phyloP scores from a whole-genome alignment of 164 flowering plant species.

The Saururus chinensis region DNA sequence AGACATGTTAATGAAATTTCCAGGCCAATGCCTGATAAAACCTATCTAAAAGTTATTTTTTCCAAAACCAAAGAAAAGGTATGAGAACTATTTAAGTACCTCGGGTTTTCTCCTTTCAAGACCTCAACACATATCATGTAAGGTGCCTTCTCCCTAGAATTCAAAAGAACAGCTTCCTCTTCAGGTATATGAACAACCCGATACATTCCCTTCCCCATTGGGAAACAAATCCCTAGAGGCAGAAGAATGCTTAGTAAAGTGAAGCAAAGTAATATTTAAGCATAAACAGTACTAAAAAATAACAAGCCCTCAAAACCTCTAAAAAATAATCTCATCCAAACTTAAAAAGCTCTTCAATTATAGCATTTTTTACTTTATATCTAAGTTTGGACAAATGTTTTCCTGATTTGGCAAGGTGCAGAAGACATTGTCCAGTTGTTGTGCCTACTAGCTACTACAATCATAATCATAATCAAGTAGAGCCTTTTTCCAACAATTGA shows the following conservation, averaged over 20 bases:
- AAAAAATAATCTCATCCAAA: not conserved
- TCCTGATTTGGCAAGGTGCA: not conserved
- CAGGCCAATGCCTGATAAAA: not conserved
- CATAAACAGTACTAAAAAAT: not conserved
- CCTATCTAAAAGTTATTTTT: not conserved
- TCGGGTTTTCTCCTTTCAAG: slow-evolving; percentile 69
- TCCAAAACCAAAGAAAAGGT: not conserved
- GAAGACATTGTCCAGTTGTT: not conserved
- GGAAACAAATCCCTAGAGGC: slow-evolving; percentile 76
- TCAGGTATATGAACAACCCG: slow-evolving; percentile 93
- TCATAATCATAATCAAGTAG: too few relatives aligned
- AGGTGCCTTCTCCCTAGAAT: slow-evolving; percentile 99
- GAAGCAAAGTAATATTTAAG: not conserved
- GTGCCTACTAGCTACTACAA: not conserved
- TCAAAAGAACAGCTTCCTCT: slow-evolving; percentile 93
- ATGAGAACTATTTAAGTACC: slow-evolving; percentile 28
- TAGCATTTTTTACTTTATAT: not conserved
- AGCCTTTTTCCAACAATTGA: too few relatives aligned
- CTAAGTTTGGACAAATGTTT: not conserved
- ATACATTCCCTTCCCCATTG: slow-evolving; percentile 92
- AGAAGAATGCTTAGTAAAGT: not conserved
- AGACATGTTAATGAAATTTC: too few relatives aligned
- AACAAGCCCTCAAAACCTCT: not conserved
- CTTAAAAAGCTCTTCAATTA: not conserved
- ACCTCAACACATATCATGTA: slow-evolving; percentile 91